phyloP scores from a whole-genome alignment of 306 rosid genomes.

The Parietaria judaica region DNA sequence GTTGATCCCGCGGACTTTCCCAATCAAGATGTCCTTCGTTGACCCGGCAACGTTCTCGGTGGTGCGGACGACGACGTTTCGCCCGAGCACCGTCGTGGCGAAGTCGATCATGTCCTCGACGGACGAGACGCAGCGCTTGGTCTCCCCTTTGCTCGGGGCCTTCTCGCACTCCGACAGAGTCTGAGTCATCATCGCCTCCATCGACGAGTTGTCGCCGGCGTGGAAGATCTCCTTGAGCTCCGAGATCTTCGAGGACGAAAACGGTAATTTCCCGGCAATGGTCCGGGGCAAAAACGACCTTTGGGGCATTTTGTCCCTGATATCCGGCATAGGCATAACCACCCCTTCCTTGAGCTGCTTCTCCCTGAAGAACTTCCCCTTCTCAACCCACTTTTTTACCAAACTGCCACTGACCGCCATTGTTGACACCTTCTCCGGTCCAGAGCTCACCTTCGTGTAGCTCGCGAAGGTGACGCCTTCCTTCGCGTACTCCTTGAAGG shows the following conservation, averaged over 20 bases:
- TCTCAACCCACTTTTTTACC: conserved; percentile 79
- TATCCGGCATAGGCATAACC: conserved; percentile 83
- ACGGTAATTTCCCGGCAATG: conserved; percentile 68
- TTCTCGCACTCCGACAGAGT: conserved; percentile 74
- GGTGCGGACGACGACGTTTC: conserved; percentile 55
- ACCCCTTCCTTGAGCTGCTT: conserved; percentile 60
- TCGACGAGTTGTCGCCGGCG: conserved; percentile 65
- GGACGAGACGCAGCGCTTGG: conserved; percentile 81
- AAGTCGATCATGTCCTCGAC: conserved; percentile 92
- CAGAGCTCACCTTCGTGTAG: conserved; percentile 45
- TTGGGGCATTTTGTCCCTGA: conserved; percentile 76
- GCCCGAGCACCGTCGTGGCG: conserved; percentile 69
- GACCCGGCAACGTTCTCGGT: conserved; percentile 61
- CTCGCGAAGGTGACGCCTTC: conserved; percentile 29
- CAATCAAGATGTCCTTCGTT: conserved; percentile 46
- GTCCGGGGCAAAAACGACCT: conserved; percentile 91
- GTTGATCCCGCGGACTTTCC: conserved; percentile 56
- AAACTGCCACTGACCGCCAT: conserved; percentile 40
- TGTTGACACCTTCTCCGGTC: conserved; percentile 11
- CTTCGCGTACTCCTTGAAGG: conserved; percentile 75
- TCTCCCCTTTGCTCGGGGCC: conserved; percentile 59
- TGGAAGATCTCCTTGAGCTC: conserved; percentile 57
- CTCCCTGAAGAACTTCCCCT: conserved; percentile 87
- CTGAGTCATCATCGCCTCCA: conserved; percentile 62
- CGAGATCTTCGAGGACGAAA: conserved; percentile 48